Conservation (phyloP, 2,329 filamentous ascomycete genomes). For the Madurella fahalii region DNA sequence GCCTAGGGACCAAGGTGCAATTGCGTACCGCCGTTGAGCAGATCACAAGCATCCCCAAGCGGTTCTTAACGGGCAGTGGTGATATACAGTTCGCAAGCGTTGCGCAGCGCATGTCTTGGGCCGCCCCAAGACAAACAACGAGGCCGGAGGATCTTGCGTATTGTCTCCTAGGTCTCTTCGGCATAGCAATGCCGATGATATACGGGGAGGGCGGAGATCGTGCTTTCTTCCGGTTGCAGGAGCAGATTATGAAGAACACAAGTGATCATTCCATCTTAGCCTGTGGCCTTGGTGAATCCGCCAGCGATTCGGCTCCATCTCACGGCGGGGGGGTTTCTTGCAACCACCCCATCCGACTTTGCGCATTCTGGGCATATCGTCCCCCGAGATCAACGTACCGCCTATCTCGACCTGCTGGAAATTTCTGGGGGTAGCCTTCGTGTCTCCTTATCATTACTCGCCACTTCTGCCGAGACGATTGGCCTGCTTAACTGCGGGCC, state of each 20-base stretch:
- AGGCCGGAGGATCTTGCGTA: conserved; percentile 26
- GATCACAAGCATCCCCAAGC: conserved; percentile 6
- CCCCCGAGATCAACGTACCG: too few relatives aligned
- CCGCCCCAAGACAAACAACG: conserved; percentile 18
- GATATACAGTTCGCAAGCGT: conserved; percentile 7
- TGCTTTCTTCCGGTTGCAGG: conserved; percentile 24
- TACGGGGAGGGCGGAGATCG: conserved; percentile 25
- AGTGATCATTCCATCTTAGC: conserved; percentile 29
- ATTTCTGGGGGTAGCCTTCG: too few relatives aligned
- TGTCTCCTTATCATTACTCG: too few relatives aligned
- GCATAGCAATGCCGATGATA: conserved; percentile 26
- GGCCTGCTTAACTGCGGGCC: too few relatives aligned
- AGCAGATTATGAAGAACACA: conserved; percentile 24
- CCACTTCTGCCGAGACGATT: too few relatives aligned
- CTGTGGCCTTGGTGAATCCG: conserved; percentile 12
- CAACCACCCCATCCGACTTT: too few relatives aligned
- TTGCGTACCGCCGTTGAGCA: neutral
- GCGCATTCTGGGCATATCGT: too few relatives aligned
- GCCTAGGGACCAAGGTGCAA: conserved; percentile 1
- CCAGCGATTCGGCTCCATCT: too few relatives aligned
- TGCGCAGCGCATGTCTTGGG: conserved; percentile 28
- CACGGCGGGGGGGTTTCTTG: too few relatives aligned
- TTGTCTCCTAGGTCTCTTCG: conserved; percentile 27
- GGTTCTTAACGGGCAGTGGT: neutral
- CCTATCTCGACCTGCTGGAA: too few relatives aligned